phyloP scores from a whole-genome alignment of 1,139 yeast species.

The Taphrina confusa region DNA sequence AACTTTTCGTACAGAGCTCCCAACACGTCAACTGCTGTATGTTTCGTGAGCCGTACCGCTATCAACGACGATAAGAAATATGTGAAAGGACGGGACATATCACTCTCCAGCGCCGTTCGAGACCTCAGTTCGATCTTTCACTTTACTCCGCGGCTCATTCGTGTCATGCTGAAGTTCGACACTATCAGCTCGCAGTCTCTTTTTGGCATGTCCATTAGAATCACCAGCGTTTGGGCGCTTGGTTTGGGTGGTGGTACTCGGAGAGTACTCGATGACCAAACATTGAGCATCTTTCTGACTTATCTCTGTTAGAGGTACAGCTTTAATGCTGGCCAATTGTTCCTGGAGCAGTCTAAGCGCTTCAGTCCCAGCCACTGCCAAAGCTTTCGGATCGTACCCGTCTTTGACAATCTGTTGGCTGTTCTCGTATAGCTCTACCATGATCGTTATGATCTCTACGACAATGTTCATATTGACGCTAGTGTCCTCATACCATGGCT shows the following conservation, averaged over 20 bases:
- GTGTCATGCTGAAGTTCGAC: too few relatives aligned
- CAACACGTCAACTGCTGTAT: too few relatives aligned
- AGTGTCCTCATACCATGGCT: slow-evolving; percentile 44
- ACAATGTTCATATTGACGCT: slow-evolving; percentile 42
- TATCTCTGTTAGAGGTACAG: slow-evolving; percentile 2
- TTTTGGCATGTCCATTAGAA: slow-evolving; percentile 3
- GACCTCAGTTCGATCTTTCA: too few relatives aligned
- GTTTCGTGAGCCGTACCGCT: too few relatives aligned
- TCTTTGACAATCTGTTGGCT: slow-evolving; percentile 24
- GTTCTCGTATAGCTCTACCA: slow-evolving; percentile 45
- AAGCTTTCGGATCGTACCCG: slow-evolving; percentile 29
- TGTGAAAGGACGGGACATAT: too few relatives aligned
- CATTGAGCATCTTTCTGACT: background rate
- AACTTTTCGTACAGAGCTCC: too few relatives aligned
- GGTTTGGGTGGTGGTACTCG: background rate
- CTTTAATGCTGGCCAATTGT: slow-evolving; percentile 11
- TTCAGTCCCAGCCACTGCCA: slow-evolving; percentile 23
- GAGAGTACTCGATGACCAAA: background rate
- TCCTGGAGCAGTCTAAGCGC: slow-evolving; percentile 28
- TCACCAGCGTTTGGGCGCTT: background rate
- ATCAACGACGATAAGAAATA: too few relatives aligned
- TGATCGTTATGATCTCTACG: slow-evolving; percentile 42
- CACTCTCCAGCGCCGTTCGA: too few relatives aligned
- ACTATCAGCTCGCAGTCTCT: background rate
- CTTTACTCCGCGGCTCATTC: too few relatives aligned